Conservation (phyloP, 1,139 yeast species). For the Yamadazyma oceani region DNA sequence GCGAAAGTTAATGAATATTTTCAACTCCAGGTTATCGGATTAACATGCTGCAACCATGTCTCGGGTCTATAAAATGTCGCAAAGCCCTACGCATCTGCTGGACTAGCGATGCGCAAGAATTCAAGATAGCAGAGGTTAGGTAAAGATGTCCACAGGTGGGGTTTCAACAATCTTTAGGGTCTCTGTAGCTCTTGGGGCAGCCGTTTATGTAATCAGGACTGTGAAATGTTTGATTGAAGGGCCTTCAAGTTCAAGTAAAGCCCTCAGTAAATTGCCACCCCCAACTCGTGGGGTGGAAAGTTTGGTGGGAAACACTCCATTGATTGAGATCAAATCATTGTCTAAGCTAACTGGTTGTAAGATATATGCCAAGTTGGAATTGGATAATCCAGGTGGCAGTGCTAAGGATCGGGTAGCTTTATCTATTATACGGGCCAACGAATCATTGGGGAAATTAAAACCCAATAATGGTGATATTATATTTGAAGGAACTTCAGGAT, state of each 20-base stretch:
- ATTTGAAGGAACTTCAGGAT: conserved; percentile 94
- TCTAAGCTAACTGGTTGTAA: conserved; percentile 76
- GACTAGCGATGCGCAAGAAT: no score
- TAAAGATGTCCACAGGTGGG: background rate
- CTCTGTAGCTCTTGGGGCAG: conserved; percentile 11
- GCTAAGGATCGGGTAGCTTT: conserved; percentile 95
- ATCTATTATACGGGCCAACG: conserved; percentile 74
- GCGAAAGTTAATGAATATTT: no score
- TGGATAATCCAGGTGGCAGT: conserved; percentile 90
- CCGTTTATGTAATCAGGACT: conserved; percentile 17
- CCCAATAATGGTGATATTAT: conserved; percentile 63
- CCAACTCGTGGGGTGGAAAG: conserved; percentile 42
- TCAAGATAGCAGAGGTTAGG: no score
- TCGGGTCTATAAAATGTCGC: no score
- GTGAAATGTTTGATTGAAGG: no score
- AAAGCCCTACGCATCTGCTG: no score
- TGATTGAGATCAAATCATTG: conserved; percentile 76
- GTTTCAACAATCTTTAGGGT: background rate
- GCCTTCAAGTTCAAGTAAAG: conserved; percentile 9
- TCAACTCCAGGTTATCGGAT: no score
- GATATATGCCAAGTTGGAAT: conserved; percentile 83
- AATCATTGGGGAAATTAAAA: conserved; percentile 52
- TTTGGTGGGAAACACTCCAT: conserved; percentile 86
- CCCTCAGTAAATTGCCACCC: conserved; percentile 28
- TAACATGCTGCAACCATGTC: no score